Percentiles rank a stretch among this genome's conserved stretches.
phyloP scores from a whole-genome alignment of 345 rosid species.

The Arabidopsis suecica region DNA sequence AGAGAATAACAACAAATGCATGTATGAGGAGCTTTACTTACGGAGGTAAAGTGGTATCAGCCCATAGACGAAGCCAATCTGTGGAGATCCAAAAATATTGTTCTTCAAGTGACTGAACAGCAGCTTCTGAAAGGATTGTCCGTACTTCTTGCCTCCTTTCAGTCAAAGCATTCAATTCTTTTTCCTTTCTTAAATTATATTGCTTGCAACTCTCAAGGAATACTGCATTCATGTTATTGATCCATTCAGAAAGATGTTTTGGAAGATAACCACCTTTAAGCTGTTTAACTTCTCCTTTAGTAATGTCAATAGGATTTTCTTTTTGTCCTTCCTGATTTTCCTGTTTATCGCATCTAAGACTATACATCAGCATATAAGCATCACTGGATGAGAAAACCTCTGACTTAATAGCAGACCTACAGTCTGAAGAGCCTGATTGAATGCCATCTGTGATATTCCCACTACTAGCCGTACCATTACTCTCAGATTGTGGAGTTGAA shows the following conservation, averaged over 20 bases:
- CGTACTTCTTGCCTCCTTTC: constrained; percentile 86
- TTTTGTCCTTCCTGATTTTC: constrained; percentile 46
- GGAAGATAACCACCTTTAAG: constrained; percentile 64
- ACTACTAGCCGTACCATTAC: constrained; percentile 47
- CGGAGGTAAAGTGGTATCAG: constrained; percentile 73
- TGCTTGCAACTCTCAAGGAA: constrained; percentile 63
- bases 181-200: constrained; percentile 66
- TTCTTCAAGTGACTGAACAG: constrained; percentile 70
- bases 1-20: constrained; percentile 22
- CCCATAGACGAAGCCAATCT: constrained; percentile 98
- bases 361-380: constrained; percentile 96
- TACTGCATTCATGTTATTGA: constrained; percentile 61
- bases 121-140: constrained; percentile 79
- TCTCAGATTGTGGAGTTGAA: constrained; percentile 54
- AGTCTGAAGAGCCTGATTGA: constrained; percentile 53
- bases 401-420: constrained; percentile 46
- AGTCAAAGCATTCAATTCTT: constrained; percentile 55
- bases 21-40: constrained; percentile 50
- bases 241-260: constrained; percentile 62
- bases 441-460: constrained; percentile 49
- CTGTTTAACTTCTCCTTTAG: constrained; percentile 51
- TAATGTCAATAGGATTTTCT: constrained; percentile 37
- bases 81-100: constrained; percentile 79
- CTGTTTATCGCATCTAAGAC: constrained; percentile 59
- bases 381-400: constrained; percentile 84